These are phyloP conservation scores for Acacia crassicarpa DNA, from an alignment of 306 rosid species.

Conservation along the genomic window DNA sequence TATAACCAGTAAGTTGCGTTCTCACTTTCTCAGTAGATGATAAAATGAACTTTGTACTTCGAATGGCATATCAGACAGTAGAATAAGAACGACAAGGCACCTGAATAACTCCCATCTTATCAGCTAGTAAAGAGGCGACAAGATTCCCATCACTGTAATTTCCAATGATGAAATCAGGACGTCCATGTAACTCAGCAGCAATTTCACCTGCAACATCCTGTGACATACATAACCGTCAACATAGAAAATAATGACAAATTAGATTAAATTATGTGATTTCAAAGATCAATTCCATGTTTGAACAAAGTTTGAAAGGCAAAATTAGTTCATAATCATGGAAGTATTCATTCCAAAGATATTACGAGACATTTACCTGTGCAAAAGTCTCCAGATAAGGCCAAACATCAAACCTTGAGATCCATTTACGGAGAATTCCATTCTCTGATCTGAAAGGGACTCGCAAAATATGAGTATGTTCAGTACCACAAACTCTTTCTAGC, in stretches of 20 bases:
- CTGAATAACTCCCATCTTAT: conserved; percentile 96
- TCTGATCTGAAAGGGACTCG: conserved; percentile 87
- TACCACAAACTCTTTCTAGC: conserved; percentile 83
- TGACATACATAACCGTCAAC: conserved; percentile 27
- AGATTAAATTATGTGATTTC: background rate
- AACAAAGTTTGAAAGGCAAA: conserved; percentile 3
- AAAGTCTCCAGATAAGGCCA: conserved; percentile 93
- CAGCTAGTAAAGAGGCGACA: conserved; percentile 84
- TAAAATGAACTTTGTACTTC: conserved; percentile 14
- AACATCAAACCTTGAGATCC: conserved; percentile 98
- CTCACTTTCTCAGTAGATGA: conserved; percentile 14
- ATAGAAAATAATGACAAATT: background rate
- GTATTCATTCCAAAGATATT: background rate
- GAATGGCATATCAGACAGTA: background rate
- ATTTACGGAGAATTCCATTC: conserved; percentile 68
- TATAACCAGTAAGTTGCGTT: conserved; percentile 25
- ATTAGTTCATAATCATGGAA: conserved; percentile 14
- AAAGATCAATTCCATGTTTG: conserved; percentile 3
- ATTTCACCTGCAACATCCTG: conserved; percentile 90
- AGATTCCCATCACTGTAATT: conserved; percentile 98
- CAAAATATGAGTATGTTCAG: conserved; percentile 75
- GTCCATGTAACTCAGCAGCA: conserved; percentile 73
- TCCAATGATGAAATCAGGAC: conserved; percentile 89
- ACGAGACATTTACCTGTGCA: conserved; percentile 66
- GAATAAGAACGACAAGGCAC: conserved; percentile 39